Evolutionary conservation across 208 protist species (phyloP).

Genomic region (Novymonas esmeraldas): DNA sequence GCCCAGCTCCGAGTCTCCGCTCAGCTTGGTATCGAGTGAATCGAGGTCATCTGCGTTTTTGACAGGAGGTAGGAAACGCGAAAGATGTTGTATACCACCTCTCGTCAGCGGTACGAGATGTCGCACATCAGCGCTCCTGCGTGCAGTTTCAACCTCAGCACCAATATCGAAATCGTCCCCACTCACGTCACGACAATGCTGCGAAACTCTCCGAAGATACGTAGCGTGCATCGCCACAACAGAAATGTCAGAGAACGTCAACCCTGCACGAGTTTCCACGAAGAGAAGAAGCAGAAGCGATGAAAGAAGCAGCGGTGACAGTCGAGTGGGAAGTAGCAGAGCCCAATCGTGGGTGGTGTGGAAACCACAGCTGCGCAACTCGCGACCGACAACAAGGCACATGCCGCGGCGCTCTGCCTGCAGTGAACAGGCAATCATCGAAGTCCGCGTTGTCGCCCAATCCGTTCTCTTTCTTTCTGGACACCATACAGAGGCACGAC

Average conservation of each 20-base stretch:
- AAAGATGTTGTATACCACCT: constrained; percentile 33
- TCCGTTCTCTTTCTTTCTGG: too few relatives aligned
- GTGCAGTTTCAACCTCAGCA: constrained; percentile 37
- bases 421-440: too few relatives aligned
- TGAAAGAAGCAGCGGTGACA: too few relatives aligned
- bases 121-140: constrained; percentile 25
- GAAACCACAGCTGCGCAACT: too few relatives aligned
- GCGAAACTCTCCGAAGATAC: constrained; percentile 15
- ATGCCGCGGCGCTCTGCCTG: too few relatives aligned
- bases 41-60: constrained; percentile 47
- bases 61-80: constrained; percentile 35
- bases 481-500: too few relatives aligned
- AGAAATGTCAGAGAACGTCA: background rate
- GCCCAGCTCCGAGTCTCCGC: constrained; percentile 47
- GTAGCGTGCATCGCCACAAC: constrained; percentile 15
- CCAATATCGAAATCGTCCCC: constrained; percentile 22
- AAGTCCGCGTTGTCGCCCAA: too few relatives aligned
- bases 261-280: too few relatives aligned
- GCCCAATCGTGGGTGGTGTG: too few relatives aligned
- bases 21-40: constrained; percentile 32
- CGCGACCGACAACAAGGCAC: too few relatives aligned
- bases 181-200: constrained; percentile 9
- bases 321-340: too few relatives aligned
- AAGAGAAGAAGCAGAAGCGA: too few relatives aligned
- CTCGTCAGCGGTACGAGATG: constrained; percentile 30